Percentiles rank a stretch among this genome's conserved stretches.
Evolutionary conservation across 331 rosid genomes (phyloP).

Genomic region (Malus hybrid): DNA sequence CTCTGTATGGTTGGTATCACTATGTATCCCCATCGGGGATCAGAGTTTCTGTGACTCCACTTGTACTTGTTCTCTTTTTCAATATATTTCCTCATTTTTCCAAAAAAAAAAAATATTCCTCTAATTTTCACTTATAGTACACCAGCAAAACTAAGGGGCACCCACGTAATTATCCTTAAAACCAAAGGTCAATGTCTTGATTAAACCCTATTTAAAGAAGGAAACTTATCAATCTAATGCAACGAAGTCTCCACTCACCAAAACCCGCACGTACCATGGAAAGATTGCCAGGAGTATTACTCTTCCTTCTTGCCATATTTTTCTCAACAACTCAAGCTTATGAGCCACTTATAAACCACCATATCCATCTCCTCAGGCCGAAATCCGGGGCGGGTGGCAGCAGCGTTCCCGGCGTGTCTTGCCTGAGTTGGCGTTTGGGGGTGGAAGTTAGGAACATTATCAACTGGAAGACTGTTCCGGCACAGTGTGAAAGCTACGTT

Average conservation of each 20-base stretch:
- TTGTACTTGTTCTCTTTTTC: too few relatives aligned
- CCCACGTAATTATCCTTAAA: not conserved
- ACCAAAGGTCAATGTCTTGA: not conserved
- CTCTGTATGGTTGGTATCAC: too few relatives aligned
- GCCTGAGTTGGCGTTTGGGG: conserved; percentile 54
- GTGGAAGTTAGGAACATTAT: conserved; percentile 44
- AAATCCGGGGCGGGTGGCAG: conserved; percentile 11
- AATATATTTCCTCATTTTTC: too few relatives aligned
- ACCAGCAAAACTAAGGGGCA: not conserved
- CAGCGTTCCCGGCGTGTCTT: conserved; percentile 1
- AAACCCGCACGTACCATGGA: not conserved
- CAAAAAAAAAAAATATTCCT: too few relatives aligned
- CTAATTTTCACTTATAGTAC: not conserved
- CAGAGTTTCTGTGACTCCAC: too few relatives aligned
- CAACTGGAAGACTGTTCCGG: conserved; percentile 29
- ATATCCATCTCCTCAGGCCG: conserved; percentile 32
- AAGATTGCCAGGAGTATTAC: not conserved
- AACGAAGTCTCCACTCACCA: not conserved
- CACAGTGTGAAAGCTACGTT: conserved; percentile 24
- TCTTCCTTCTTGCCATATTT: conserved; percentile 4
- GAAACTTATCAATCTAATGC: not conserved
- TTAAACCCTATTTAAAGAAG: not conserved
- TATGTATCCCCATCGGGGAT: too few relatives aligned
- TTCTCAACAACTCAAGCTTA: conserved; percentile 15
- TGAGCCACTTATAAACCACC: conserved; percentile 3